phyloP scores from a whole-genome alignment of 805 yeast genomes.

The Yamadazyma tumulicola region DNA sequence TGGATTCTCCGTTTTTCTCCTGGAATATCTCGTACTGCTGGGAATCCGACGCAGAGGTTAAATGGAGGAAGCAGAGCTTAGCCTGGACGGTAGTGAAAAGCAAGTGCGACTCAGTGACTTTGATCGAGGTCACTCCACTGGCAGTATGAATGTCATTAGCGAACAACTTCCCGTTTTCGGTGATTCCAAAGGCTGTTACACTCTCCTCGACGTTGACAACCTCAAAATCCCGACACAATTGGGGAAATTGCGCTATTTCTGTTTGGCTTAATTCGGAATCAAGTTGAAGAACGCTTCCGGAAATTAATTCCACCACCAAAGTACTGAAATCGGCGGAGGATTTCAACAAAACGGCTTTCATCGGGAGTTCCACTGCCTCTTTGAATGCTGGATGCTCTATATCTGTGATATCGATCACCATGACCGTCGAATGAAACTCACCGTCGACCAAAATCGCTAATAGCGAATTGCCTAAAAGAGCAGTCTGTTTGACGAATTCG shows the following conservation, averaged over 20 bases:
- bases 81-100: slow-evolving; percentile 87
- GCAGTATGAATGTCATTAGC: slow-evolving; percentile 58
- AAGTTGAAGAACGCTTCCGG: slow-evolving; percentile 53
- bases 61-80: slow-evolving; percentile 75
- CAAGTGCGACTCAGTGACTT: slow-evolving; percentile 66
- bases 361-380: slow-evolving; percentile 41
- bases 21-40: slow-evolving; percentile 35
- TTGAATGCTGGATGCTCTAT: slow-evolving; percentile 36
- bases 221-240: slow-evolving; percentile 58
- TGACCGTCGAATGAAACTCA: slow-evolving; percentile 46
- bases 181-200: slow-evolving; percentile 62
- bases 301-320: slow-evolving; percentile 58
- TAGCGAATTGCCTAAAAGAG: slow-evolving; percentile 48
- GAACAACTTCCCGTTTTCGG: slow-evolving; percentile 71
- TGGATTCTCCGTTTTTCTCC: slow-evolving; percentile 18
- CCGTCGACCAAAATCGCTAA: slow-evolving; percentile 62
- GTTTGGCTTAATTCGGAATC: slow-evolving; percentile 24
- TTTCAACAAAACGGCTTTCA: slow-evolving; percentile 55
- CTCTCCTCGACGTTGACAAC: slow-evolving; percentile 30
- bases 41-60: slow-evolving; percentile 37
- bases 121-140: slow-evolving; percentile 77
- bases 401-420: slow-evolving; percentile 47
- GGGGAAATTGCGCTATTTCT: slow-evolving; percentile 57
- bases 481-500: slow-evolving; percentile 61
- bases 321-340: slow-evolving; percentile 49